These are phyloP conservation scores for Cryphonectria nitschkei DNA, from an alignment of 2,329 filamentous ascomycete genomes.

Conservation along the genomic window DNA sequence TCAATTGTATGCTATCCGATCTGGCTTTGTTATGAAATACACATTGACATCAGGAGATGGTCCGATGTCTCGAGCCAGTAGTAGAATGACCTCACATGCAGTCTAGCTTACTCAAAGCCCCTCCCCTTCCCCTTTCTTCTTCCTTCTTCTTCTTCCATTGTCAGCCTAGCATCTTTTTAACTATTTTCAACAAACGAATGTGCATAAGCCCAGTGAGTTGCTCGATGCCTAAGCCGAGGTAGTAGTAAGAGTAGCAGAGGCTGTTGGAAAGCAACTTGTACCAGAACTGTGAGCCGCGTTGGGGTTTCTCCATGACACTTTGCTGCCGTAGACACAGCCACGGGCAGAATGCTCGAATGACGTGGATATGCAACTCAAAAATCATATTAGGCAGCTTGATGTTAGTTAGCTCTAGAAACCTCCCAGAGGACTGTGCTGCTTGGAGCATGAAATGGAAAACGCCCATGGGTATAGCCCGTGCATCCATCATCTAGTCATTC, in stretches of 20 bases:
- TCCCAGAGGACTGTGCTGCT: not conserved
- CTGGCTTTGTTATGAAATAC: not conserved
- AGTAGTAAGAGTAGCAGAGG: not conserved
- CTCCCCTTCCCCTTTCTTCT: not conserved
- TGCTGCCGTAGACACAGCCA: not conserved
- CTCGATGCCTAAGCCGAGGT: not conserved
- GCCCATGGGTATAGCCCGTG: constrained; percentile 10
- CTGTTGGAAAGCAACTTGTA: not conserved
- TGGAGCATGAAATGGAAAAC: not conserved
- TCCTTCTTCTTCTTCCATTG: not conserved
- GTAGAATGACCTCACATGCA: not conserved
- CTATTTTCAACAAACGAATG: too few species aligned
- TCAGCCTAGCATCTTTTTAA: not conserved
- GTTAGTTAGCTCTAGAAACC: not conserved
- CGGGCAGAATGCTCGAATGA: not conserved
- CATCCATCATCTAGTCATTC: constrained; percentile 16
- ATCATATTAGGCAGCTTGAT: not conserved
- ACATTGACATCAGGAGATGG: not conserved
- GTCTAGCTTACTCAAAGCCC: not conserved
- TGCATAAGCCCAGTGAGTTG: not conserved
- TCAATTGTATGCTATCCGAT: not conserved
- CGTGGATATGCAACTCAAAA: not conserved
- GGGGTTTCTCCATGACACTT: not conserved
- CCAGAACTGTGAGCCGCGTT: not conserved
- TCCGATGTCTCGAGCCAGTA: not conserved